phyloP scores from a whole-genome alignment of 1,284 basidiomycete genomes.

The Ceratobasidium sp. region DNA sequence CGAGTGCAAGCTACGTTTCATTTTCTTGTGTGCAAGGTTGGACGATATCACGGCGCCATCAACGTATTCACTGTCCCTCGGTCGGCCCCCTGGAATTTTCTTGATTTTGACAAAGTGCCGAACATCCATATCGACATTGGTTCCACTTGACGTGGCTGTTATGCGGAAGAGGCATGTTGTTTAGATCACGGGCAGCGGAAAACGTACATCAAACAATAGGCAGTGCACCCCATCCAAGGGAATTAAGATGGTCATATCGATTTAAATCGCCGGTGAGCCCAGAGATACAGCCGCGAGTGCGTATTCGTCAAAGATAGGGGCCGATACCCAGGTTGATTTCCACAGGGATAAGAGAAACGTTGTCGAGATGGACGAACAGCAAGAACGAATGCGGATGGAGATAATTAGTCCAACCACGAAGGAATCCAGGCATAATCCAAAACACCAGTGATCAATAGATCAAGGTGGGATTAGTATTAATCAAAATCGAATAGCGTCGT shows the following conservation, averaged over 20 bases:
- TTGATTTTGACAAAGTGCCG: constrained; percentile 97
- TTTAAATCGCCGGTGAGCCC: not conserved
- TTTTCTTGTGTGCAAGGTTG: constrained; percentile 94
- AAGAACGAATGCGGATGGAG: not conserved
- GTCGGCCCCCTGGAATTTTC: constrained; percentile 92
- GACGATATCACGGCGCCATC: constrained; percentile 97
- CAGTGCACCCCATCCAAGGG: no score
- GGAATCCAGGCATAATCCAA: no score
- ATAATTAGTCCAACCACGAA: not conserved
- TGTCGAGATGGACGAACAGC: no score
- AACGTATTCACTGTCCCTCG: constrained; percentile 93
- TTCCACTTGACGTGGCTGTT: constrained; percentile 45
- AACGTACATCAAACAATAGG: no score
- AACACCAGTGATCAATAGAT: no score
- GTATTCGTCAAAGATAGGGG: not conserved
- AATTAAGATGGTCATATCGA: no score
- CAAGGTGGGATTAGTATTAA: no score
- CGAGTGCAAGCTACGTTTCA: constrained; percentile 71
- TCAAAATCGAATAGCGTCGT: no score
- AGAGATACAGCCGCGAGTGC: not conserved
- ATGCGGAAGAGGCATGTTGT: no score
- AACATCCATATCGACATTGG: constrained; percentile 86
- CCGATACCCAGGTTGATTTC: not conserved
- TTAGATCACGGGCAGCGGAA: no score
- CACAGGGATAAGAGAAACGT: not conserved